Conservation (phyloP, 2,329 filamentous ascomycete species). For the Proliferodiscus dingleyae region DNA sequence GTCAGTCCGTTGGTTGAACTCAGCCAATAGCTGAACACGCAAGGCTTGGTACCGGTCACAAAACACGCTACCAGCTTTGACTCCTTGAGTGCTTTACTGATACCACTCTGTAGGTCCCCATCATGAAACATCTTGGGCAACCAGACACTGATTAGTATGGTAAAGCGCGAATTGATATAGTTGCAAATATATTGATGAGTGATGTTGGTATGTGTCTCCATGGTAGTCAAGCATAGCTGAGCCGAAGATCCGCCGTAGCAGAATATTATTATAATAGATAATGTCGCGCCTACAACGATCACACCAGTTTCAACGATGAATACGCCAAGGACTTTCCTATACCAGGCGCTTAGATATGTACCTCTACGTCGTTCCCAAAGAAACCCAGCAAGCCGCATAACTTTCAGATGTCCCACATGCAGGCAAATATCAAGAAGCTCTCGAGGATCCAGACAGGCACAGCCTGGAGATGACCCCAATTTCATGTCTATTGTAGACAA, state of each 20-base stretch:
- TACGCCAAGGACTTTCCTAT: conserved; percentile 10
- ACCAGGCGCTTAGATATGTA: conserved; percentile 10
- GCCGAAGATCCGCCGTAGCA: background rate
- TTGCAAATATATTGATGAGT: background rate
- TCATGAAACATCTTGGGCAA: conserved; percentile 66
- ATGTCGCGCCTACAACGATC: no score
- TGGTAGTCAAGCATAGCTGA: background rate
- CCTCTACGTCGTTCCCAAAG: background rate
- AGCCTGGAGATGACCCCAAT: conserved; percentile 65
- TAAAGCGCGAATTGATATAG: background rate
- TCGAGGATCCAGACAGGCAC: conserved; percentile 17
- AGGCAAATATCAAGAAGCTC: conserved; percentile 24
- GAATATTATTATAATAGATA: no score
- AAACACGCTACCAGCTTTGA: conserved; percentile 81
- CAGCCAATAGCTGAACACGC: background rate
- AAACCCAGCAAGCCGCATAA: conserved; percentile 3
- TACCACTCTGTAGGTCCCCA: conserved; percentile 76
- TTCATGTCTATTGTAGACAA: conserved; percentile 87
- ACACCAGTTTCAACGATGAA: conserved; percentile 19
- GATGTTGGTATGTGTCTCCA: background rate
- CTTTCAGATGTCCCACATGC: conserved; percentile 21
- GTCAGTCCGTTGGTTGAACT: background rate
- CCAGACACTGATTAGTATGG: background rate
- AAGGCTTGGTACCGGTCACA: conserved; percentile 58
- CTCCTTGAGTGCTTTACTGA: conserved; percentile 67